Evolutionary conservation across 179 eudicot genomes (phyloP).

Genomic region (Beta macrorhiza): DNA sequence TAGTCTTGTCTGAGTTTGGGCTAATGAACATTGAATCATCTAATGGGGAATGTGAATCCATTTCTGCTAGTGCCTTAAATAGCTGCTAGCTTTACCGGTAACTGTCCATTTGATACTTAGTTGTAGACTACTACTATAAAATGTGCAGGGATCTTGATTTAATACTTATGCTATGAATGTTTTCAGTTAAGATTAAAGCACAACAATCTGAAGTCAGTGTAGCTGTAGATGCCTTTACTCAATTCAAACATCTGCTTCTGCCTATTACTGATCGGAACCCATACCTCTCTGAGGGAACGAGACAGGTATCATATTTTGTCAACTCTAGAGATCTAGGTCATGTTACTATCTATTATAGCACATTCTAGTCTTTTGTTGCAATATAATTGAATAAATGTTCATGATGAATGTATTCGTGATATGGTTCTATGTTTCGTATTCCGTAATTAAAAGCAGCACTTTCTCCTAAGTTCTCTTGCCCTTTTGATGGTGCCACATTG

Average conservation of each 20-base stretch:
- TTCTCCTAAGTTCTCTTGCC: not conserved
- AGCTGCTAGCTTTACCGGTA: not conserved
- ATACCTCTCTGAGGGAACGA: slow-evolving; percentile 88
- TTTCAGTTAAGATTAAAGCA: slow-evolving; percentile 56
- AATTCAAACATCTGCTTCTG: slow-evolving; percentile 87
- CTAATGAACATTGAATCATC: not conserved
- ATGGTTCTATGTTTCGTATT: not conserved
- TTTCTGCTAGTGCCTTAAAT: not conserved
- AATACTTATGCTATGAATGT: slow-evolving; percentile 9
- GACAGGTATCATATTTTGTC: slow-evolving; percentile 60
- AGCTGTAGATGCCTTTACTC: slow-evolving; percentile 64
- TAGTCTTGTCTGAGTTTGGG: not conserved
- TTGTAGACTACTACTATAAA: not conserved
- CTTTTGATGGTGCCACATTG: not conserved
- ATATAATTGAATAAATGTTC: not conserved
- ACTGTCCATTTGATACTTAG: not conserved
- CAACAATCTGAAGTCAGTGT: slow-evolving; percentile 59
- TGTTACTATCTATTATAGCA: not conserved
- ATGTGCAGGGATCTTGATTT: not conserved
- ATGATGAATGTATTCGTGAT: not conserved
- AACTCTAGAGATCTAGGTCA: not conserved
- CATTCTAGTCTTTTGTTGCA: not conserved
- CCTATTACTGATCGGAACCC: slow-evolving; percentile 89
- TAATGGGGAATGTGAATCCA: not conserved
- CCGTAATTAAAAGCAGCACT: not conserved